Percentiles rank a stretch among this genome's conserved stretches.
Evolutionary conservation across 306 rosid species (phyloP).

Genomic region (Inga laurina): DNA sequence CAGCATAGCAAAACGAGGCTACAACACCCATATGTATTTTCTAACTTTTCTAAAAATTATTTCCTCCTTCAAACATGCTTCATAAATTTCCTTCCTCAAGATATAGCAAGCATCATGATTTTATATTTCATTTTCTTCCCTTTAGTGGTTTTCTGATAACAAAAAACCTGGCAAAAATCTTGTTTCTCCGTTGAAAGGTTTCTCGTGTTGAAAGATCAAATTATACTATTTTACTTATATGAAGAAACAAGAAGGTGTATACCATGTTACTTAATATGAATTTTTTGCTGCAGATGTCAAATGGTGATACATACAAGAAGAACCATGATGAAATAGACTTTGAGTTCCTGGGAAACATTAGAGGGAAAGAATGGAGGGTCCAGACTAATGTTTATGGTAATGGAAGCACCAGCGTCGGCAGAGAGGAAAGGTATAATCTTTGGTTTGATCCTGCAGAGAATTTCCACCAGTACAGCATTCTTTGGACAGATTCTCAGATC

Average conservation of each 20-base stretch:
- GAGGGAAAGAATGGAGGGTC: constrained; percentile 96
- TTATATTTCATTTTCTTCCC: constrained; percentile 28
- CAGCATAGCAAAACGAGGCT: background rate
- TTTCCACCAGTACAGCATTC: constrained; percentile 81
- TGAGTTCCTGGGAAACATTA: constrained; percentile 91
- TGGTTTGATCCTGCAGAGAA: constrained; percentile 97
- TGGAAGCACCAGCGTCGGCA: constrained; percentile 87
- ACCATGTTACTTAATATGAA: background rate
- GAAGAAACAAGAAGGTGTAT: background rate
- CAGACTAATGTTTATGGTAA: constrained; percentile 96
- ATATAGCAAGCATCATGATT: background rate
- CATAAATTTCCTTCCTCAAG: background rate
- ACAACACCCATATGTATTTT: background rate
- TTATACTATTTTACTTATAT: background rate
- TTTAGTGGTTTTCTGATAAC: background rate
- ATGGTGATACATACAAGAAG: constrained; percentile 82
- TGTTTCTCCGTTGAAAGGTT: background rate
- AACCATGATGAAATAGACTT: constrained; percentile 96
- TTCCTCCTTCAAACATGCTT: constrained; percentile 2
- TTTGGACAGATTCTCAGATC: constrained; percentile 83
- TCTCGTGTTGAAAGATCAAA: background rate
- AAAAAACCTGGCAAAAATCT: background rate
- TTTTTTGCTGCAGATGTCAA: constrained; percentile 71
- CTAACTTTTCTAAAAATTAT: background rate
- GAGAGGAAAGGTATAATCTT: constrained; percentile 88